These are phyloP conservation scores for Botrytis fragariae DNA, from an alignment of 2,329 filamentous ascomycete species.

Conservation along the genomic window DNA sequence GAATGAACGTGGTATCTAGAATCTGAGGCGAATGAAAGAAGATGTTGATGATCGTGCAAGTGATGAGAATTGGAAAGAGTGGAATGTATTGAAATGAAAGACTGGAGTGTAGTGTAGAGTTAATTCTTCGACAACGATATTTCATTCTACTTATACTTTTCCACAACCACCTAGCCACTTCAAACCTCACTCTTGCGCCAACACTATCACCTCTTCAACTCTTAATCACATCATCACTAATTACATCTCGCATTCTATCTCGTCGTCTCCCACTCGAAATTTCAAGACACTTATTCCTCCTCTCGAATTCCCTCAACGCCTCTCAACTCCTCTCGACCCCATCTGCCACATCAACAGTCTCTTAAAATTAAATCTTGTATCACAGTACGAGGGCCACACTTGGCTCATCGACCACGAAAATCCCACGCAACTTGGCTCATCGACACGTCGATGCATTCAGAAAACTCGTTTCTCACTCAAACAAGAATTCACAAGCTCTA, in stretches of 20 bases:
- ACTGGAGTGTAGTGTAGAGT: background rate
- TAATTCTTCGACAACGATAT: background rate
- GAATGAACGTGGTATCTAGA: background rate
- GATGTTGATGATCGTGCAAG: rapidly evolving
- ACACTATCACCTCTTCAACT: background rate
- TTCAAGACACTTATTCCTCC: background rate
- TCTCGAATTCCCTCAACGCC: background rate
- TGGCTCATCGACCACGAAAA: background rate
- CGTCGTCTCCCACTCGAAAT: background rate
- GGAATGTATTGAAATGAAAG: background rate
- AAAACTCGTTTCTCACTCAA: too few species aligned
- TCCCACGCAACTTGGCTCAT: background rate
- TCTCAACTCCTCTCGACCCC: background rate
- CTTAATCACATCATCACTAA: background rate
- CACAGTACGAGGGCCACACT: background rate
- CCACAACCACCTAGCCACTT: background rate
- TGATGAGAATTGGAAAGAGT: background rate
- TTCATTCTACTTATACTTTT: background rate
- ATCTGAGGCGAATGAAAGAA: background rate
- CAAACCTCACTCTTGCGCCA: background rate
- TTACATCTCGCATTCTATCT: background rate
- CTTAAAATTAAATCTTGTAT: background rate
- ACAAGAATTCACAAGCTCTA: background rate
- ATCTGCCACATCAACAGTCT: background rate
- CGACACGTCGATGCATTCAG: background rate